phyloP scores from a whole-genome alignment of 257 asterid genomes.

The Pogostemon cablin region DNA sequence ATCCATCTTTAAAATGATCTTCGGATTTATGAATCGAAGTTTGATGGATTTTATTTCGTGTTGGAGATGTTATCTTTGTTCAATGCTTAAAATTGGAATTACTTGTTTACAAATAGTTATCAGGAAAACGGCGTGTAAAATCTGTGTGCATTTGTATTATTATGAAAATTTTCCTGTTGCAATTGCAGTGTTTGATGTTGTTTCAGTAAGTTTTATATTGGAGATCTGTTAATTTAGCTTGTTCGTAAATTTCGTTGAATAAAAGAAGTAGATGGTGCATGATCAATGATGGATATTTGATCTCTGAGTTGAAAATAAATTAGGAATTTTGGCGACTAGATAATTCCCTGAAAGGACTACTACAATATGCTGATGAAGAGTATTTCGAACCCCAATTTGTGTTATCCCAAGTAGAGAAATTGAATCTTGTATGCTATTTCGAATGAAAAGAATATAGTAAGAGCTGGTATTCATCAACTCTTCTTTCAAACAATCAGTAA shows the following conservation, averaged over 20 bases:
- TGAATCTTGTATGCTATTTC: not conserved
- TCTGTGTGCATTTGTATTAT: not conserved
- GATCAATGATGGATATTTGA: not conserved
- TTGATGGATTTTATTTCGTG: not conserved
- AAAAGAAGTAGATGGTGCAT: not conserved
- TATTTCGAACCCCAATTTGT: not conserved
- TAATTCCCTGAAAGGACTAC: not conserved
- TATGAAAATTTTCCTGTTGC: not conserved
- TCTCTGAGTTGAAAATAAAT: not conserved
- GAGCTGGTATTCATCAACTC: not conserved
- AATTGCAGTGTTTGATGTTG: not conserved
- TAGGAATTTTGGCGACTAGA: conserved; percentile 7
- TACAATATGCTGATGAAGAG: not conserved
- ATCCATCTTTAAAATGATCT: not conserved
- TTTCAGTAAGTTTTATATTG: not conserved
- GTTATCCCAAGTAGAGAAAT: conserved; percentile 5
- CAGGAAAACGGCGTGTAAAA: not conserved
- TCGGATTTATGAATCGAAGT: conserved; percentile 19
- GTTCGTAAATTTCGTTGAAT: not conserved
- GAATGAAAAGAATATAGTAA: not conserved
- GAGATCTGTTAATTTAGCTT: conserved; percentile 21
- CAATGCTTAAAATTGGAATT: conserved; percentile 18
- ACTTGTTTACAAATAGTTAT: not conserved
- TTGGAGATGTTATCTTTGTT: conserved; percentile 18
- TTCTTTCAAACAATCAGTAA: not conserved